These are phyloP conservation scores for Hygrocybe punicea DNA, from an alignment of 768 basidiomycete genomes.

Conservation along the genomic window DNA sequence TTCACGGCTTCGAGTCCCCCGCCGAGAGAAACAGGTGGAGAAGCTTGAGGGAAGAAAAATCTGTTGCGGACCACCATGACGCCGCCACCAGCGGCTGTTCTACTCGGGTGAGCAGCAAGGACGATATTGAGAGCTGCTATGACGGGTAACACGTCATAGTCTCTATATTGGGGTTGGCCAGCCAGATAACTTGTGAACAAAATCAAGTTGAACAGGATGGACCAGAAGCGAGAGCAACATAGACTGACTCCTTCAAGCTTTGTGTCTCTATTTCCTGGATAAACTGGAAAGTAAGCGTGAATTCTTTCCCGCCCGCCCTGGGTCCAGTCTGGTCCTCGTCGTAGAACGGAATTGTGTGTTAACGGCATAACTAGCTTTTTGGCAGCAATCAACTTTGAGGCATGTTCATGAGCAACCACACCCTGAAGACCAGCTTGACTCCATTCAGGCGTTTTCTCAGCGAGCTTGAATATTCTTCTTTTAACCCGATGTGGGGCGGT, in stretches of 20 bases:
- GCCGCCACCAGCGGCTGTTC: slow-evolving; percentile 51
- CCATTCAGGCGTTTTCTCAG: slow-evolving; percentile 53
- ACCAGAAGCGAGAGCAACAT: slow-evolving; percentile 21
- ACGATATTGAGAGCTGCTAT: slow-evolving; percentile 66
- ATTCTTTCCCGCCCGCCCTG: slow-evolving; percentile 45
- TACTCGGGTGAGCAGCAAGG: slow-evolving; percentile 52
- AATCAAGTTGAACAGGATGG: slow-evolving; percentile 25
- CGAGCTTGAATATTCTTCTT: slow-evolving; percentile 59
- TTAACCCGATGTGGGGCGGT: slow-evolving; percentile 53
- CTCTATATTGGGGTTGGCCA: slow-evolving; percentile 52
- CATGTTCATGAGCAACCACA: slow-evolving; percentile 54
- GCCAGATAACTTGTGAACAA: slow-evolving; percentile 44
- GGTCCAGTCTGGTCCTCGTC: slow-evolving; percentile 52
- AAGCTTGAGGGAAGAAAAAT: slow-evolving; percentile 56
- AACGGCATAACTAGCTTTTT: slow-evolving; percentile 46
- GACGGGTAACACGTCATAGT: slow-evolving; percentile 55
- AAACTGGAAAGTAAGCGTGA: slow-evolving; percentile 43
- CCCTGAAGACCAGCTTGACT: slow-evolving; percentile 46
- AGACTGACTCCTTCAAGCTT: slow-evolving; percentile 39
- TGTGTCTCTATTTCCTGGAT: slow-evolving; percentile 52
- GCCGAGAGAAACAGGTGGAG: slow-evolving; percentile 53
- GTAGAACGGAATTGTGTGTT: slow-evolving; percentile 39
- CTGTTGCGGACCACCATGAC: slow-evolving; percentile 64
- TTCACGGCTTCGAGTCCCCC: slow-evolving; percentile 54
- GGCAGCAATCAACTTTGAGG: slow-evolving; percentile 49